These are phyloP conservation scores for Groenewaldozyma sp. DNA, from an alignment of 1,139 yeast species.

Conservation along the genomic window DNA sequence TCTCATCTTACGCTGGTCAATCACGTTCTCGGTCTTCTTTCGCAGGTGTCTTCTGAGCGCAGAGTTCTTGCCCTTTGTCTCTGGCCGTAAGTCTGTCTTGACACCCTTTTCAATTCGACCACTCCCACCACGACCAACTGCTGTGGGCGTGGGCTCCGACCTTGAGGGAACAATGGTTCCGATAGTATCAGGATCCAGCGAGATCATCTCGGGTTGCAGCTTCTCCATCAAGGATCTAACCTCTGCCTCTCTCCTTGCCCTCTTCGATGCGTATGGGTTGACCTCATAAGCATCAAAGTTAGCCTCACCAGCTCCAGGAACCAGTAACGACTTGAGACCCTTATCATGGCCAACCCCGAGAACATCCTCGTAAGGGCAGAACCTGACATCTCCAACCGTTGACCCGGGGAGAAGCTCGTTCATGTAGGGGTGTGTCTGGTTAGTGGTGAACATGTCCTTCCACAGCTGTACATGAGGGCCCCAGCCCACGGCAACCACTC, in stretches of 20 bases:
- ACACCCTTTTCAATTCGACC: slow-evolving; percentile 43
- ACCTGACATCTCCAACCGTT: slow-evolving; percentile 54
- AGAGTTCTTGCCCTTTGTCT: slow-evolving; percentile 69
- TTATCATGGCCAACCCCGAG: slow-evolving; percentile 76
- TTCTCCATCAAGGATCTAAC: slow-evolving; percentile 81
- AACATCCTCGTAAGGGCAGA: slow-evolving; percentile 94
- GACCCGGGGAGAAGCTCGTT: slow-evolving; percentile 78
- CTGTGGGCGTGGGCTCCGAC: background rate
- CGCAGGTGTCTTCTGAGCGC: slow-evolving; percentile 72
- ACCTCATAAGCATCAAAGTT: slow-evolving; percentile 90
- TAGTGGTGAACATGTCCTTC: slow-evolving; percentile 34
- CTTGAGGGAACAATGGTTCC: slow-evolving; percentile 39
- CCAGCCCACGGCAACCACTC: slow-evolving; percentile 82
- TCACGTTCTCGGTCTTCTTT: slow-evolving; percentile 76
- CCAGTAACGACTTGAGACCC: slow-evolving; percentile 71
- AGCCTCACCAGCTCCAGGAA: slow-evolving; percentile 98
- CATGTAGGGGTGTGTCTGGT: slow-evolving; percentile 67
- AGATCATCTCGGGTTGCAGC: slow-evolving; percentile 83
- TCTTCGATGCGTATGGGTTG: slow-evolving; percentile 69
- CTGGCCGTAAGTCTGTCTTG: slow-evolving; percentile 28
- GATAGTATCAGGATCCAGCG: slow-evolving; percentile 79
- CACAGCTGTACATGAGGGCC: slow-evolving; percentile 82
- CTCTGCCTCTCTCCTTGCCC: slow-evolving; percentile 91
- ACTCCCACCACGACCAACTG: background rate
- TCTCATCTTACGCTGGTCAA: slow-evolving; percentile 78